Percentiles rank a stretch among this genome's conserved stretches.
Evolutionary conservation across 441 rosid genomes (phyloP).

Genomic region (Populus hybrid): DNA sequence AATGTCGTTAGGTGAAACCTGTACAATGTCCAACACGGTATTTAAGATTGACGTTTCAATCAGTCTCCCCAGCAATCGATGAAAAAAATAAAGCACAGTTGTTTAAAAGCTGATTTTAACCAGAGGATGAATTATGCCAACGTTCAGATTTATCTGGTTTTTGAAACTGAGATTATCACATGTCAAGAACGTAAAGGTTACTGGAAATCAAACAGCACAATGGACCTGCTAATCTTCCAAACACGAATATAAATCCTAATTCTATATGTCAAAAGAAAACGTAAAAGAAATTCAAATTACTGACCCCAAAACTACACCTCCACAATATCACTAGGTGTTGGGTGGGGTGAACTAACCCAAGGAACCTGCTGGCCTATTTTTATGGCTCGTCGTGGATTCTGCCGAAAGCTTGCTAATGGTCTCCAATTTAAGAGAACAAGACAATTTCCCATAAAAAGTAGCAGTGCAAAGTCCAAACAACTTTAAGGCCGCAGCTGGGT

Average conservation of each 20-base stretch:
- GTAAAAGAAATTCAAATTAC: neutral
- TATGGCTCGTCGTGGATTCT: neutral
- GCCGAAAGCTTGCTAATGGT: neutral
- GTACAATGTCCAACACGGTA: slow-evolving; percentile 25
- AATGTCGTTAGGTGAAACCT: slow-evolving; percentile 83
- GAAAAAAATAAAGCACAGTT: neutral
- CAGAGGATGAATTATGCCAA: neutral
- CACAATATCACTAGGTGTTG: neutral
- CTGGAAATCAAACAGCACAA: neutral
- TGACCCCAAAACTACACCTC: neutral
- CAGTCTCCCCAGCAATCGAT: neutral
- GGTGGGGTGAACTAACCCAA: neutral
- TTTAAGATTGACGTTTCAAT: slow-evolving; percentile 6
- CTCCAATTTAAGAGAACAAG: neutral
- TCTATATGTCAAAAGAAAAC: neutral
- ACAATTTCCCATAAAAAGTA: neutral
- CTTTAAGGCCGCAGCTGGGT: neutral
- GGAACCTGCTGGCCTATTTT: neutral
- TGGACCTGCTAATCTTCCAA: neutral
- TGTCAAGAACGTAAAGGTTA: neutral
- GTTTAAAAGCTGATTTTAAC: neutral
- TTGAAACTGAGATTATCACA: neutral
- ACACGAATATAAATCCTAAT: neutral
- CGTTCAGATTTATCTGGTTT: neutral
- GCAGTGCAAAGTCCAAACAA: neutral